Evolutionary conservation across 768 basidiomycete genomes (phyloP).

Genomic region (Pleurotus sapidus): DNA sequence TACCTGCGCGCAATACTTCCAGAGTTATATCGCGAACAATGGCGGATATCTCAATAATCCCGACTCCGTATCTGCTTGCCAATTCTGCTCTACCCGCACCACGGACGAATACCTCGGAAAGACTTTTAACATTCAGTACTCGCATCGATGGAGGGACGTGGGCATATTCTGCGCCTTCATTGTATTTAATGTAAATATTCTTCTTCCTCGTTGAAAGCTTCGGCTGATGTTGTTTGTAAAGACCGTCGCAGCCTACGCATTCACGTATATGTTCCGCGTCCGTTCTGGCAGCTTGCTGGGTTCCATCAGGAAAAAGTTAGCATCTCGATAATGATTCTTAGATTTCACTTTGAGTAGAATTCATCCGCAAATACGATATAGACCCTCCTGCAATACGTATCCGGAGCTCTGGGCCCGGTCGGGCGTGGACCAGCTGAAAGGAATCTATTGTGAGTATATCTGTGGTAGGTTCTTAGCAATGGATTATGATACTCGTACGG

Average conservation of each 20-base stretch:
- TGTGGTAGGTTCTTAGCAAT: no score
- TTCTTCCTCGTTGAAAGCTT: slow-evolving; percentile 7
- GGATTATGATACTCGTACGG: no score
- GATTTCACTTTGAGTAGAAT: no score
- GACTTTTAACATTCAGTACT: slow-evolving; percentile 56
- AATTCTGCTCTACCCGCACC: slow-evolving; percentile 54
- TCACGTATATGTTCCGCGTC: slow-evolving; percentile 28
- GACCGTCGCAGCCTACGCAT: slow-evolving; percentile 37
- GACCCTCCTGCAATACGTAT: no score
- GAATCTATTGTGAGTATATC: no score
- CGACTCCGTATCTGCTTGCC: slow-evolving; percentile 48
- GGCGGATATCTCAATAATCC: slow-evolving; percentile 61
- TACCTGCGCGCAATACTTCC: slow-evolving; percentile 52
- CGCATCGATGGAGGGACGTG: slow-evolving; percentile 50
- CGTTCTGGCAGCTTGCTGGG: background rate
- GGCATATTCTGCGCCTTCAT: slow-evolving; percentile 49
- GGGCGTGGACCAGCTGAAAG: no score
- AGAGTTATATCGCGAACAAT: slow-evolving; percentile 40
- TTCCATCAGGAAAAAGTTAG: background rate
- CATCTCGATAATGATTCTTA: background rate
- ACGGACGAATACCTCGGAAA: slow-evolving; percentile 55
- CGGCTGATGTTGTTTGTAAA: slow-evolving; percentile 14
- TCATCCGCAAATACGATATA: no score
- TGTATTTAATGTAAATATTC: slow-evolving; percentile 43
- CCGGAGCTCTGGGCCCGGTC: no score